Conservation (phyloP, 345 rosid species). For the Gossypioides kirkii region DNA sequence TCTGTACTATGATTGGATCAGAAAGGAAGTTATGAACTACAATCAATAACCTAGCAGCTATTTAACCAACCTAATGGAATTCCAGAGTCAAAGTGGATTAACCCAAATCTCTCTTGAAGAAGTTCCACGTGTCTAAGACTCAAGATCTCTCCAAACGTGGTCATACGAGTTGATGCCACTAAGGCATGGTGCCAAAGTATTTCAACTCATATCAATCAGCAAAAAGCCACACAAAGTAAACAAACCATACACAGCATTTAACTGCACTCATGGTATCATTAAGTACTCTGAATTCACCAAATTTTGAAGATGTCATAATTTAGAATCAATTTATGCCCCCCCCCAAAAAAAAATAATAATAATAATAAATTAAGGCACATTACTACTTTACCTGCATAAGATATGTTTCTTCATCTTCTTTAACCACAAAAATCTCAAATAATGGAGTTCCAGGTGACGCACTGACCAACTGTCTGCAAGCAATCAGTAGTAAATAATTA, state of each 20-base stretch:
- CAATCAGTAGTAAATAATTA: conserved; percentile 22
- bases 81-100: no score
- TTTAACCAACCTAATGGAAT: no score
- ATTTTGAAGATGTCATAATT: neutral
- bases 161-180: no score
- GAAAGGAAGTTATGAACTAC: no score
- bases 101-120: no score
- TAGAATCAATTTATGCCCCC: no score
- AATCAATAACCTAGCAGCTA: no score
- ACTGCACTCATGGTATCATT: neutral
- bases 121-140: no score
- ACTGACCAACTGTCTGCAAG: conserved; percentile 74
- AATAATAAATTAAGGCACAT: neutral
- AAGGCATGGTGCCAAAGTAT: neutral
- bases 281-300: neutral
- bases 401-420: conserved; percentile 56
- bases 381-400: conserved; percentile 63
- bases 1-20: no score
- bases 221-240: neutral
- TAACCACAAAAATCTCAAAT: conserved; percentile 91
- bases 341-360: no score
- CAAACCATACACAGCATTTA: neutral
- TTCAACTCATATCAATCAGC: neutral
- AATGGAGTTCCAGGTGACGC: conserved; percentile 81
- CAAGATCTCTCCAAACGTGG: no score